These are phyloP conservation scores for Citrus cavaleriei DNA, from an alignment of 345 rosid species.

Conservation along the genomic window DNA sequence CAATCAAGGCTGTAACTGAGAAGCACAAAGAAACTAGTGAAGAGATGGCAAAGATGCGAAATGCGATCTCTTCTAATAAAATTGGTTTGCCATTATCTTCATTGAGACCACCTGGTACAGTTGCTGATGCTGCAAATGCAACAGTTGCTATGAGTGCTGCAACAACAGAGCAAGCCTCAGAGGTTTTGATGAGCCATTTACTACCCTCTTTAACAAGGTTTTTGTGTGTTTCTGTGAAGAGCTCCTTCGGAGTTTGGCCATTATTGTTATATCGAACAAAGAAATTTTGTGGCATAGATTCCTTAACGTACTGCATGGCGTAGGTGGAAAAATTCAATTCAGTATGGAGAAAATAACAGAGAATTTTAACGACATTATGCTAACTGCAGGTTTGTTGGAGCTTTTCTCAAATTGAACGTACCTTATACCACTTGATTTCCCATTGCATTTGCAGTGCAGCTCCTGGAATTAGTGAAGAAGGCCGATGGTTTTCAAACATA, in stretches of 20 bases:
- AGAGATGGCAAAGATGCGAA: conserved; percentile 18
- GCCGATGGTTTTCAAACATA: background rate
- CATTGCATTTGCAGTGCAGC: conserved; percentile 32
- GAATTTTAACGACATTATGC: background rate
- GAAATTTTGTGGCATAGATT: conserved; percentile 17
- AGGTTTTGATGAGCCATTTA: conserved; percentile 27
- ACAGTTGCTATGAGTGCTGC: conserved; percentile 35
- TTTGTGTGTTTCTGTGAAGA: conserved; percentile 21
- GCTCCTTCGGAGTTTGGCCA: conserved; percentile 18
- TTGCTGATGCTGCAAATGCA: conserved; percentile 28
- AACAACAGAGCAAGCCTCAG: conserved; percentile 31
- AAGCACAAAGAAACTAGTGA: conserved; percentile 26
- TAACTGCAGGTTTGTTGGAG: background rate
- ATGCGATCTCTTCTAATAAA: background rate
- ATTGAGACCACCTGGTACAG: conserved; percentile 19
- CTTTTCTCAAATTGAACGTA: background rate
- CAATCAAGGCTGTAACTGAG: conserved; percentile 20
- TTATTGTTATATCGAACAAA: conserved; percentile 12
- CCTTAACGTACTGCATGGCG: conserved; percentile 19
- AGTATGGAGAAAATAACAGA: background rate
- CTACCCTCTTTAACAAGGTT: conserved; percentile 16
- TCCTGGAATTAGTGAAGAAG: conserved; percentile 20
- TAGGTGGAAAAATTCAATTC: background rate
- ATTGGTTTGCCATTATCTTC: background rate
- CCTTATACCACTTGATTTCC: conserved; percentile 32